A percentile compares a stretch with the other conserved stretches of the same genome.
These are phyloP conservation scores for Lumnitzera racemosa DNA, from an alignment of 345 rosid species.

Conservation along the genomic window DNA sequence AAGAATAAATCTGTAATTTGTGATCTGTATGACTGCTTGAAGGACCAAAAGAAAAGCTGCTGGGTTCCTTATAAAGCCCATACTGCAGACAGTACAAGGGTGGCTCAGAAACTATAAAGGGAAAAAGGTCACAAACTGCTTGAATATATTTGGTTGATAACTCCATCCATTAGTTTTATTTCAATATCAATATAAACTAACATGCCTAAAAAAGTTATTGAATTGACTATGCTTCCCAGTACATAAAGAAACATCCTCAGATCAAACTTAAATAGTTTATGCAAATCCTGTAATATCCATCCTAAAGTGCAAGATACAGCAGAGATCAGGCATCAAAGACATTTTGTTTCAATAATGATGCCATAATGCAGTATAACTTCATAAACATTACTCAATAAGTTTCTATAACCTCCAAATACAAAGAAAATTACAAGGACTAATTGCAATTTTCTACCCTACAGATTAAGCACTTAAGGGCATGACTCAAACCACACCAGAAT, in stretches of 20 bases:
- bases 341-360: neutral
- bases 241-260: too few species aligned
- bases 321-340: neutral
- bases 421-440: constrained; percentile 5
- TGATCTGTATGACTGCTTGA: constrained; percentile 29
- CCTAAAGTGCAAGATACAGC: neutral
- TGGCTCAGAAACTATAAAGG: constrained; percentile 5
- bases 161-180: too few species aligned
- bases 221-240: too few species aligned
- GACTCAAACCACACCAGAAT: too few species aligned
- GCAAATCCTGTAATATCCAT: too few species aligned
- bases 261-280: too few species aligned
- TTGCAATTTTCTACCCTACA: neutral
- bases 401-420: neutral
- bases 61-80: constrained; percentile 53
- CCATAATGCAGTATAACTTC: neutral
- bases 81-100: constrained; percentile 31
- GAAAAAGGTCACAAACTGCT: neutral
- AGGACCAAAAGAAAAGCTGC: constrained; percentile 43
- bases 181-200: too few species aligned
- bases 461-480: too few species aligned
- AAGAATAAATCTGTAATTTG: constrained; percentile 46
- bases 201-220: too few species aligned
- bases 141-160: neutral
- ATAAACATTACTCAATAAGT: constrained; percentile 1